phyloP scores from a whole-genome alignment of 805 yeast genomes.

The Yarrowia deformans region DNA sequence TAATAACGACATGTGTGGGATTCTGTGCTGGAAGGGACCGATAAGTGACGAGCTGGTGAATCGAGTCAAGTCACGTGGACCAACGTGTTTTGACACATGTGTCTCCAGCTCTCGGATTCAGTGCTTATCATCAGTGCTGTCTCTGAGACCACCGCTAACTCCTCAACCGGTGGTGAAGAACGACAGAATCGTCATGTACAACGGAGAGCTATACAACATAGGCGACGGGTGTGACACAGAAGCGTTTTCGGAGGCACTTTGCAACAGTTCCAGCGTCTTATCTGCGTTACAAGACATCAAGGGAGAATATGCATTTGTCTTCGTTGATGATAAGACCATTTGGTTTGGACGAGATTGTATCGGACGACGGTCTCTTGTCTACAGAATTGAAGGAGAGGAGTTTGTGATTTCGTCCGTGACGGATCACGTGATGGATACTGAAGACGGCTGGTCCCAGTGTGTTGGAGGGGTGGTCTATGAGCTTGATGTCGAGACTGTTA shows the following conservation, averaged over 20 bases:
- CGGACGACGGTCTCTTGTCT: constrained; percentile 82
- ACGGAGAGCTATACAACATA: constrained; percentile 84
- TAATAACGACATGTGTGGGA: constrained; percentile 23
- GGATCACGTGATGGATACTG: neutral
- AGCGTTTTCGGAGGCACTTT: constrained; percentile 54
- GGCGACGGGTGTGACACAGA: constrained; percentile 66
- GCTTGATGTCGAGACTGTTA: constrained; percentile 57
- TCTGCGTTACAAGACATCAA: constrained; percentile 56
- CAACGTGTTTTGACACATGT: neutral
- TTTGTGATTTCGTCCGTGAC: constrained; percentile 59
- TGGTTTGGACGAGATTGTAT: constrained; percentile 85
- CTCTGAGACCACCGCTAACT: constrained; percentile 80
- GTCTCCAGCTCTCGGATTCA: neutral
- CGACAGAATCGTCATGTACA: constrained; percentile 68
- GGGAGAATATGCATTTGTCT: constrained; percentile 85
- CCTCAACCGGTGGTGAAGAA: constrained; percentile 65
- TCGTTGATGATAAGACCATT: constrained; percentile 53
- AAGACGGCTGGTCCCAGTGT: constrained; percentile 3
- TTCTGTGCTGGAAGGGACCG: constrained; percentile 20
- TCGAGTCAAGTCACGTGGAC: constrained; percentile 14
- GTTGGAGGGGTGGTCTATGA: constrained; percentile 14
- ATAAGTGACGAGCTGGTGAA: neutral
- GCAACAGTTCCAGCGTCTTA: constrained; percentile 53
- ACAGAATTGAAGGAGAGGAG: constrained; percentile 49
- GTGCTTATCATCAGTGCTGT: constrained; percentile 70